Conservation (phyloP, 2,329 filamentous ascomycete species). For the Sporothrix pallida region DNA sequence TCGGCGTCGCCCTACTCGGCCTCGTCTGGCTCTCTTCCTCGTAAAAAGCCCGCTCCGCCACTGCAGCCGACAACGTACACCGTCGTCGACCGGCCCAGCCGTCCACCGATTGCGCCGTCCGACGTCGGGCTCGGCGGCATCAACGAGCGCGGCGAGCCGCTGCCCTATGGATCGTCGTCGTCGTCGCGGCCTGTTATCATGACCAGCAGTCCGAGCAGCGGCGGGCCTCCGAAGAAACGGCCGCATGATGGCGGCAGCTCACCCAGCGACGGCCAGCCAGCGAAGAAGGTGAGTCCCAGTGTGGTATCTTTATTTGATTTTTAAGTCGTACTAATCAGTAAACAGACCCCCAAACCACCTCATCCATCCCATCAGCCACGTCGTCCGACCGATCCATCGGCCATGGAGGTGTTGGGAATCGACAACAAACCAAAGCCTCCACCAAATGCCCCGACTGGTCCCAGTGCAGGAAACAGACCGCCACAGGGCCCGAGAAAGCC, state of each 20-base stretch:
- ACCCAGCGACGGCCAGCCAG: conserved; percentile 40
- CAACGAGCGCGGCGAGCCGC: conserved; percentile 43
- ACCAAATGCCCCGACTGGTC: conserved; percentile 36
- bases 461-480: conserved; percentile 32
- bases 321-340: no score
- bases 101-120: conserved; percentile 28
- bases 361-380: conserved; percentile 38
- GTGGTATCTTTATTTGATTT: neutral
- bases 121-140: conserved; percentile 40
- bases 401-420: conserved; percentile 59
- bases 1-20: neutral
- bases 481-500: conserved; percentile 30
- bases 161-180: conserved; percentile 36
- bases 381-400: conserved; percentile 54
- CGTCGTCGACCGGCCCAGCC: conserved; percentile 32
- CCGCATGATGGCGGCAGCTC: conserved; percentile 47
- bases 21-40: neutral
- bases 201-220: conserved; percentile 44
- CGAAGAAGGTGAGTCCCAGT: conserved; percentile 48
- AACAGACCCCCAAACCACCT: neutral
- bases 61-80: conserved; percentile 36
- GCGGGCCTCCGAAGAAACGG: conserved; percentile 49
- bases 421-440: conserved; percentile 33
- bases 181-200: conserved; percentile 47
- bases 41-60: conserved; percentile 36